Conservation (phyloP, 805 yeast genomes). For the Saturnispora zaruensis region DNA sequence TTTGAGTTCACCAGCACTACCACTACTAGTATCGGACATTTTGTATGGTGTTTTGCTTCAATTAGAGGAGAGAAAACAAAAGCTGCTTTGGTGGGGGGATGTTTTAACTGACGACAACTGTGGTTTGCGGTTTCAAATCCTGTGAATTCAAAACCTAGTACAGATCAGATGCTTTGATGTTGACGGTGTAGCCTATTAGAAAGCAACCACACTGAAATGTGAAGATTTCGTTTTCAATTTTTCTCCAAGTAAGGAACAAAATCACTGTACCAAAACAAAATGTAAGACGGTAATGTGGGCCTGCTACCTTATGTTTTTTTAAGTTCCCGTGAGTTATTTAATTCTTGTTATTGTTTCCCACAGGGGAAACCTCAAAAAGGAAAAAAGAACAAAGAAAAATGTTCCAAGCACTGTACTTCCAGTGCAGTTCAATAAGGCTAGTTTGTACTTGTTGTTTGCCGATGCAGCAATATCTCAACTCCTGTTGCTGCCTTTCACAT, state of each 20-base stretch:
- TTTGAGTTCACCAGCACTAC: background rate
- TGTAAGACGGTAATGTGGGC: background rate
- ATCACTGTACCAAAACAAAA: background rate
- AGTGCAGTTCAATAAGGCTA: too few species aligned
- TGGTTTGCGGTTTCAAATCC: background rate
- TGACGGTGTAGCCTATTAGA: background rate
- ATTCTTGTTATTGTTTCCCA: background rate
- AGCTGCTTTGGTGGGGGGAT: background rate
- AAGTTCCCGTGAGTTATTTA: background rate
- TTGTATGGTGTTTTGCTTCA: background rate
- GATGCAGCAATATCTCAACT: too few species aligned
- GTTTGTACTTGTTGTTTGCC: too few species aligned
- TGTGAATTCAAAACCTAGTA: background rate
- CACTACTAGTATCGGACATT: background rate
- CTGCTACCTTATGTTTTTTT: background rate
- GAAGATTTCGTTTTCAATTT: background rate
- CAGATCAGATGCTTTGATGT: too few species aligned
- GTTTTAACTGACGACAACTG: too few species aligned
- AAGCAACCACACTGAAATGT: background rate
- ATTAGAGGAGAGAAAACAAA: background rate
- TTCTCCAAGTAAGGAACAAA: background rate
- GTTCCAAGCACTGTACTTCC: background rate
- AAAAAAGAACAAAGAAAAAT: background rate
- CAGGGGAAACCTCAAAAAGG: background rate
- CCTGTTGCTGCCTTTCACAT: background rate